These are phyloP conservation scores for Phytophthora hybrid DNA, from an alignment of 352 stramenopile species.

Conservation along the genomic window DNA sequence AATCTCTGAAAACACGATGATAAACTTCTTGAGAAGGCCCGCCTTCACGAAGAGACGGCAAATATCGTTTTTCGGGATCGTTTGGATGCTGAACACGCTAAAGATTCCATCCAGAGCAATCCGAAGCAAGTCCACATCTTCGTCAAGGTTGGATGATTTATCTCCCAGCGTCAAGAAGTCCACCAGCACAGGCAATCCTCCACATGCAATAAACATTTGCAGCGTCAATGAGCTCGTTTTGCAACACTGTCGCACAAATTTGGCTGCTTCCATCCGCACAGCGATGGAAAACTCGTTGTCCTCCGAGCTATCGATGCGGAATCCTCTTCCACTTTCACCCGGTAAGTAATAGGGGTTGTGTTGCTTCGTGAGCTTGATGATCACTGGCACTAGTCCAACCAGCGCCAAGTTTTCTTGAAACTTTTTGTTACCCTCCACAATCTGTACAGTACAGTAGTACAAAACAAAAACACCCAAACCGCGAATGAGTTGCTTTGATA, in stretches of 20 bases:
- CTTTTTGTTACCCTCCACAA: slow-evolving; percentile 90
- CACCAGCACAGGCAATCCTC: slow-evolving; percentile 86
- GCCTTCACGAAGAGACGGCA: slow-evolving; percentile 95
- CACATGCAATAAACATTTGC: slow-evolving; percentile 95
- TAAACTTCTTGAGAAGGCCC: slow-evolving; percentile 89
- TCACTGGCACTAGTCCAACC: slow-evolving; percentile 89
- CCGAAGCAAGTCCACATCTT: slow-evolving; percentile 68
- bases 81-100: slow-evolving; percentile 92
- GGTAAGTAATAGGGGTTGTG: slow-evolving; percentile 48
- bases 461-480: too few relatives aligned
- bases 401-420: slow-evolving; percentile 94
- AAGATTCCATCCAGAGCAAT: slow-evolving; percentile 93
- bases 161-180: slow-evolving; percentile 77
- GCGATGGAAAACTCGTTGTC: slow-evolving; percentile 51
- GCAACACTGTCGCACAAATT: slow-evolving; percentile 90
- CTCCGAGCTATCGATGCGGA: slow-evolving; percentile 25
- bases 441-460: slow-evolving; percentile 45
- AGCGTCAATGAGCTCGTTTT: slow-evolving; percentile 89
- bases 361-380: slow-evolving; percentile 91
- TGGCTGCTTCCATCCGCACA: slow-evolving; percentile 87
- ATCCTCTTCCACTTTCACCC: slow-evolving; percentile 25
- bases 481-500: slow-evolving; percentile 10
- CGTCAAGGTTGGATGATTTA: slow-evolving; percentile 31
- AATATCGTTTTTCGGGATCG: slow-evolving; percentile 94
- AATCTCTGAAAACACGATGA: slow-evolving; percentile 88